Evolutionary conservation across 2,329 filamentous ascomycete species (phyloP).

Genomic region (Penicillium vulpinum): DNA sequence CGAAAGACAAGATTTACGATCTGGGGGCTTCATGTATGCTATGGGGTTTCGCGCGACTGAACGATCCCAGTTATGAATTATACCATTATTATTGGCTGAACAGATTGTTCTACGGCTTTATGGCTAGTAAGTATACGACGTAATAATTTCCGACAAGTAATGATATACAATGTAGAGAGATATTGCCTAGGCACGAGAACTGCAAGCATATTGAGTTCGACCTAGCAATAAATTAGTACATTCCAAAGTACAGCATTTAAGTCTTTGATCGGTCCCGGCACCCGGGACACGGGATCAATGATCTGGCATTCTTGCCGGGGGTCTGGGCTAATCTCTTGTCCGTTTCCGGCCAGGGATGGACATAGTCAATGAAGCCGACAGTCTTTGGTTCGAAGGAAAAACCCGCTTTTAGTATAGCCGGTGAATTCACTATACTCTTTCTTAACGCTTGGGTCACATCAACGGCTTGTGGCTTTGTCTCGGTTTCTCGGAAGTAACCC

Average conservation of each 20-base stretch:
- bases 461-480: background rate
- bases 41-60: background rate
- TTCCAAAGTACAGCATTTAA: background rate
- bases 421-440: background rate
- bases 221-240: background rate
- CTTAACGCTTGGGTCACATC: slow-evolving; percentile 1
- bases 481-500: background rate
- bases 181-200: background rate
- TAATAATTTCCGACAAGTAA: background rate
- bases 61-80: slow-evolving; percentile 5
- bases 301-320: background rate
- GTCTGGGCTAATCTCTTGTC: background rate
- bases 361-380: background rate
- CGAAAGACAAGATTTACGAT: slow-evolving; percentile 7
- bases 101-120: background rate
- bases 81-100: background rate
- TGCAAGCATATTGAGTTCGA: background rate
- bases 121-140: background rate
- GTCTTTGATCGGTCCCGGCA: background rate
- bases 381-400: background rate
- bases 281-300: background rate
- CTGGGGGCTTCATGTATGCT: slow-evolving; percentile 9
- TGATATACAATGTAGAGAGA: background rate
- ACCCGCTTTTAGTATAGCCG: background rate
- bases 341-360: background rate